phyloP scores from a whole-genome alignment of 805 yeast genomes.

The Lachancea meyersii region DNA sequence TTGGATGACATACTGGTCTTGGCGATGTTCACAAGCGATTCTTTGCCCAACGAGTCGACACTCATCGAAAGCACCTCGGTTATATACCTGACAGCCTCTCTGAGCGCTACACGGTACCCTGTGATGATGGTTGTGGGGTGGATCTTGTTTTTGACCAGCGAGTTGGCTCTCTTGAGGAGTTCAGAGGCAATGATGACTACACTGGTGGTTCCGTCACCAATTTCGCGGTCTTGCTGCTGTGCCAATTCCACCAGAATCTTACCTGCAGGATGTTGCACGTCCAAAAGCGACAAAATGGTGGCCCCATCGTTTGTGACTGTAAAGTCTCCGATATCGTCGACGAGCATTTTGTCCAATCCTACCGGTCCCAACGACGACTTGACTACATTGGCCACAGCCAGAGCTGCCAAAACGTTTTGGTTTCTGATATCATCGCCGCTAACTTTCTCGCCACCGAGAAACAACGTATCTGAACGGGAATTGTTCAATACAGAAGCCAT shows the following conservation, averaged over 20 bases:
- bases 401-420: conserved; percentile 92
- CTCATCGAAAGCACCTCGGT: conserved; percentile 76
- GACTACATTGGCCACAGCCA: conserved; percentile 70
- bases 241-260: conserved; percentile 95
- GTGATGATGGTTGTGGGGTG: conserved; percentile 98
- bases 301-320: conserved; percentile 99
- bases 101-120: conserved; percentile 88
- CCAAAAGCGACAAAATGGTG: conserved; percentile 80
- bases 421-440: conserved; percentile 95
- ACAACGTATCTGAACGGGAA: conserved; percentile 86
- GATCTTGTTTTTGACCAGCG: conserved; percentile 83
- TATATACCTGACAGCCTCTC: conserved; percentile 84
- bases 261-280: conserved; percentile 99
- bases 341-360: conserved; percentile 96
- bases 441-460: conserved; percentile 91
- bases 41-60: conserved; percentile 75
- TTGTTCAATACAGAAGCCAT: conserved; percentile 66
- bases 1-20: conserved; percentile 96
- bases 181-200: conserved; percentile 96
- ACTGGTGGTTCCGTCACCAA: conserved; percentile 97
- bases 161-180: conserved; percentile 85
- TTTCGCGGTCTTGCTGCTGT: conserved; percentile 97
- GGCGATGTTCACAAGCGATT: conserved; percentile 83
- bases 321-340: conserved; percentile 98
- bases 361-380: conserved; percentile 97